Base-by-base conservation (phyloP, 108 stramenopile species). In the Discostella stelligeroides region DNA sequence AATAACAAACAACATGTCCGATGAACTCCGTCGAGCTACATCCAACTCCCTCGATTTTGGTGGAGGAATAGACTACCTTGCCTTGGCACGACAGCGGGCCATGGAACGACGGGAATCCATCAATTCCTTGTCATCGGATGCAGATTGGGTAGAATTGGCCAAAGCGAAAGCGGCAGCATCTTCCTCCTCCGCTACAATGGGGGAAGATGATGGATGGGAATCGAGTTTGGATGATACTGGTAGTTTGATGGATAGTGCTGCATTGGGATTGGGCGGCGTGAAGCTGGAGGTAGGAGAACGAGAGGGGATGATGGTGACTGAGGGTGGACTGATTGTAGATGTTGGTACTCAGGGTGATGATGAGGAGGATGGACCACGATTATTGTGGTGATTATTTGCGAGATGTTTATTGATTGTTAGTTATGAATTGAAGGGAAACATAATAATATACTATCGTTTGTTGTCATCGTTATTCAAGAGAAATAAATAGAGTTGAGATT, bases 321-420 rank as follows among this genome's bases (percentile, higher is more conserved):
- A 75, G 60, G 59, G 66, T 21, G 74, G 74, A 51, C 28, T 75
- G 21, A 53, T 75, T 15, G 74, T 75, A 42, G 74, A 75, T 23
- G 39, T 13, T 17, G 30, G n/a, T n/a, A n/a, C n/a, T n/a, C n/a
- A 12, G 17, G 68, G 42, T 18, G 4, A 10, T 29, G 66, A 62
- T 24, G 59, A 46, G 15, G 66, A 29, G 2, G 66, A 68, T 54
- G 66, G 54, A 27, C 66, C 66, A 25, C 28, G 23, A 34, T 46
- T 75, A 37, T 50, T 74, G 56, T 54, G 53, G 53, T 54, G 53
- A 54, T 54, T n/a, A n/a, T n/a, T n/a, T n/a, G n/a, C n/a, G n/a
- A n/a, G n/a, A n/a, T n/a, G n/a, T n/a, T n/a, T n/a, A n/a, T n/a
- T n/a, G n/a, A n/a, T n/a, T n/a, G n/a, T n/a, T n/a, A n/a, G n/a